Evolutionary conservation across 192 early-diverging fungal species (phyloP), one percentile per base, ranked within the genome.

Genomic region (Coemansia sp.): DNA sequence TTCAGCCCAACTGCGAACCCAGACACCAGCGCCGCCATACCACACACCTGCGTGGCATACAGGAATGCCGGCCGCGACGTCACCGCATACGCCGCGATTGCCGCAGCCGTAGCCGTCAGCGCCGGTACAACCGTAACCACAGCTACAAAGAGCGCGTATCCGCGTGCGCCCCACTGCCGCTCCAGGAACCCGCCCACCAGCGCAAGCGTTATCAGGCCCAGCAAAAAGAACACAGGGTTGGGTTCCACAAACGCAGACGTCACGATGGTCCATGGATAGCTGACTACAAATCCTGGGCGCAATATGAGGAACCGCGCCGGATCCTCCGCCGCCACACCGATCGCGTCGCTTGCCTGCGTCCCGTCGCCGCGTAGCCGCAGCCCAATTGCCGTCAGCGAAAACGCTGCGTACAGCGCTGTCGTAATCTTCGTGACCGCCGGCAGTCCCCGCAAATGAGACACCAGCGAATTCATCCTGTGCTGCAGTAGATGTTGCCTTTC

Each of bases 1-100:
- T 96, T 96, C 73, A 96, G 94, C 13, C 91, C 91, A 26, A 96
- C 91, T 2, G 94, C 71, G 49, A 94, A 93, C 47, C 86, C 92
- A 41, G 86, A 81, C 13, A 94, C 64, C 7, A 96, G 72, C 37
- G 76, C 90, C 36, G 85, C 78, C 75, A 95, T 70, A 5, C 96
- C 96, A 70, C 89, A 85, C 46, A 91, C 32, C 43, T 55, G 67
- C 42, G 67, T 72, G 11, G 55, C 45, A 18, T 83, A 83, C 52
- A 83, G 65, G 0, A 77, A 46, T 21, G 51, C 51, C 8, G 67
- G 13, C 40, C 43, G 41, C 11, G 55, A 62, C 0, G 54, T 45
- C 39, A 78, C 61, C 51, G 61, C 58, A 41, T 58, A 63, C 26
- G 74, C 15, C 40, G 63, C 48, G 55, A 69, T 41, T 32, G 62